Percentiles rank a stretch among this genome's conserved stretches.
Conservation (phyloP, 306 rosid species). For the Arachis stenosperma region DNA sequence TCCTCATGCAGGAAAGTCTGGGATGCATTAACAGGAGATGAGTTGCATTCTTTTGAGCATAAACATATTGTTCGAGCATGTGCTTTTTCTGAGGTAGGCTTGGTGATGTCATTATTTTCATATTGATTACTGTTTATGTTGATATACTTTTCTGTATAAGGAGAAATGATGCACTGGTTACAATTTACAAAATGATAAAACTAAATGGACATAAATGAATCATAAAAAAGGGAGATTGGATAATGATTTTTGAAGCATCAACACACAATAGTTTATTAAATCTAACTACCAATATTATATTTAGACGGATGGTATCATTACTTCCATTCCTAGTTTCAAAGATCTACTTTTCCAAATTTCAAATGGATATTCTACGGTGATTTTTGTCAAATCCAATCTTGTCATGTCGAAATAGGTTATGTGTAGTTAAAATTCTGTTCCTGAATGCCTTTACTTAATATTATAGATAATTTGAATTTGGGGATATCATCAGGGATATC, state of each 20-base stretch:
- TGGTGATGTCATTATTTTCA: background rate
- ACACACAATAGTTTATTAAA: background rate
- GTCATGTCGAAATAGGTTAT: background rate
- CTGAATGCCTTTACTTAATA: background rate
- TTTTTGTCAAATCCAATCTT: background rate
- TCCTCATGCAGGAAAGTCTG: constrained; percentile 82
- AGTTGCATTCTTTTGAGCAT: constrained; percentile 90
- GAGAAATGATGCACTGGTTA: background rate
- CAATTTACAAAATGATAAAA: background rate
- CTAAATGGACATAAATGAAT: background rate
- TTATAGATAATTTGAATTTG: constrained; percentile 22
- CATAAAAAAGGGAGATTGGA: background rate
- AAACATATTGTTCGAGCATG: constrained; percentile 98
- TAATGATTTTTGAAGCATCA: background rate
- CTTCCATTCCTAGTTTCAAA: background rate
- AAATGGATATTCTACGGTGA: background rate
- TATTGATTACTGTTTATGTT: constrained; percentile 8
- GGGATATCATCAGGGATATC: background rate
- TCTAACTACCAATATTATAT: background rate
- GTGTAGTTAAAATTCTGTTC: background rate
- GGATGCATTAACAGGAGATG: constrained; percentile 98
- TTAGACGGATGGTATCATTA: background rate
- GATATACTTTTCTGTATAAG: constrained; percentile 21
- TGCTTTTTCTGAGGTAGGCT: constrained; percentile 84
- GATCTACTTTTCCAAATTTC: background rate